These are phyloP conservation scores for Diaporthe sp. DNA, from an alignment of 2,329 filamentous ascomycete genomes.

Conservation along the genomic window DNA sequence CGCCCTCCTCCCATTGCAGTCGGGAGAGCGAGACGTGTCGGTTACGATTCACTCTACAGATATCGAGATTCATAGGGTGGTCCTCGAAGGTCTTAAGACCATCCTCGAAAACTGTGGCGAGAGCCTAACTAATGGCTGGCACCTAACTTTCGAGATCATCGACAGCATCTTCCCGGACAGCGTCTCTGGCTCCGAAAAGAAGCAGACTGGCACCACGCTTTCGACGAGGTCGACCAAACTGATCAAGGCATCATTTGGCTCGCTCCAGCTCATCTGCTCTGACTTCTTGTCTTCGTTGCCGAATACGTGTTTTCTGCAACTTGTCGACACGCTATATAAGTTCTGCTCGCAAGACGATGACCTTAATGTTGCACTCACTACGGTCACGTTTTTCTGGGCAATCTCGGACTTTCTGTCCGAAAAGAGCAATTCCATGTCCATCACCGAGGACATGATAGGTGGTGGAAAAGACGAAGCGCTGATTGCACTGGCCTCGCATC, in stretches of 20 bases:
- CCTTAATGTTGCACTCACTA: conserved; percentile 94
- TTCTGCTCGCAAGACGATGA: conserved; percentile 94
- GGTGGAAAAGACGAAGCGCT: conserved; percentile 70
- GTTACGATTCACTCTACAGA: conserved; percentile 75
- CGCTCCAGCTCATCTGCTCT: conserved; percentile 91
- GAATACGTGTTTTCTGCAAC: conserved; percentile 78
- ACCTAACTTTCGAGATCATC: conserved; percentile 86
- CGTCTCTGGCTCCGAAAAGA: conserved; percentile 51
- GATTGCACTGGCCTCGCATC: conserved; percentile 69
- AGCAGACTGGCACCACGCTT: conserved; percentile 53
- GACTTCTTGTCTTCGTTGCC: conserved; percentile 87
- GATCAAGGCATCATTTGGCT: conserved; percentile 88
- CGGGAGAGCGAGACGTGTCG: conserved; percentile 64
- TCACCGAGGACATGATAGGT: conserved; percentile 69
- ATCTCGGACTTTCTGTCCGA: conserved; percentile 87
- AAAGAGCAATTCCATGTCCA: conserved; percentile 69
- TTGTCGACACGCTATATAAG: conserved; percentile 89
- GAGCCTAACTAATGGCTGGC: conserved; percentile 85
- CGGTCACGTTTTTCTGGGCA: conserved; percentile 96
- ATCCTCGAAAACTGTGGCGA: conserved; percentile 93
- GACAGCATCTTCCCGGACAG: conserved; percentile 79
- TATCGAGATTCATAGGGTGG: conserved; percentile 83
- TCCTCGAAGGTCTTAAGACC: conserved; percentile 83
- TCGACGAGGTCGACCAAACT: conserved; percentile 77
- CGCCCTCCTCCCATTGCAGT: conserved; percentile 72